Evolutionary conservation across 768 basidiomycete species (phyloP), one percentile per base, ranked within the genome.

Genomic region (Vishniacozyma victoriae): DNA sequence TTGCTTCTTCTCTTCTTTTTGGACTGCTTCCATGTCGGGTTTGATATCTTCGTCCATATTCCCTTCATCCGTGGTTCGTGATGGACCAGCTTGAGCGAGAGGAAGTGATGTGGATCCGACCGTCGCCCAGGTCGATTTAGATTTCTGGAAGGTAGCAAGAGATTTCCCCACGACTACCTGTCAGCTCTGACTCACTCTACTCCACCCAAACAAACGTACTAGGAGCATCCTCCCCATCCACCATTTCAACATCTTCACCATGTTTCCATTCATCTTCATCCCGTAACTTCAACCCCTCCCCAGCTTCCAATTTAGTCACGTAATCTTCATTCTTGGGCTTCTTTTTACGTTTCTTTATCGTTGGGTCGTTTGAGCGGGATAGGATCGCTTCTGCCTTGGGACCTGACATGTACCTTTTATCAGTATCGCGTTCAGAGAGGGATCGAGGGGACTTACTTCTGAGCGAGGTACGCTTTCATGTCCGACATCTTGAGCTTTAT

Each of bases 331-430:
- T 77, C 71, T 84, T 86, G 44, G 82, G 78, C 48, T 65, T 62
- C 73, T 86, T 88, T 77, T 87, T 88, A 67, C 78, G 78, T 0
- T 64, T 66, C 40, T 59, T 62, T 4, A 59, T 33, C 1, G 41
- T 48, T 12, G 59, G 59, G 16, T 69, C 69, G 75, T 73, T 76
- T 0, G 79, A 70, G 37, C 81, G 80, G 3, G 90, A 77, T 6
- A 96, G 77, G 54, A 97, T 97, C 5, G 89, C 91, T 59, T 96
- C 93, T 2, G 92, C 90, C 64, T 96, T 97, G 0, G 88, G 82
- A 1, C 93, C 93, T 4, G 90, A 83, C 91, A 96, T 93, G 75
- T 97, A 97, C 54, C 68, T 66, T 16, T n/a, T 27, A 29, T 31
- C 2, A 4, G n/a, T 7, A 46, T 36, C 7, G 6, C 16, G n/a